Evolutionary conservation across 1,284 basidiomycete species (phyloP).

Genomic region (Trichosporon ovoides): DNA sequence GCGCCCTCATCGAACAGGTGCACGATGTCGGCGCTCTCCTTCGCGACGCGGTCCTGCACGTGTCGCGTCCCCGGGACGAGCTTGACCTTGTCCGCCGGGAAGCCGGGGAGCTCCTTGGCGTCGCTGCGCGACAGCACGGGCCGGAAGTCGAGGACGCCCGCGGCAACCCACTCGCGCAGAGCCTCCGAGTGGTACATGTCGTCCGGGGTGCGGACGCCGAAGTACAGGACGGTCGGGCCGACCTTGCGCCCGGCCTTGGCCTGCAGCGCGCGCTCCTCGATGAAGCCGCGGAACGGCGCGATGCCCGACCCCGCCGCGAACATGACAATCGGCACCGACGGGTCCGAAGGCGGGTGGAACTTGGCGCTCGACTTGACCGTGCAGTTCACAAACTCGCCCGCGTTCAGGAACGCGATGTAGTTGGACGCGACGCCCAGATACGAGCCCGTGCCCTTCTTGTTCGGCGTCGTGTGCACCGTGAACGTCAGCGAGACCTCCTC

Average conservation of each 20-base stretch:
- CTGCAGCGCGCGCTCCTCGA: conserved; percentile 56
- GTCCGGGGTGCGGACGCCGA: conserved; percentile 52
- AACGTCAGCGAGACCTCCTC: conserved; percentile 53
- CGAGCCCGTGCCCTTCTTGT: conserved; percentile 33
- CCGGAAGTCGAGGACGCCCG: conserved; percentile 54
- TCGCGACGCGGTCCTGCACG: conserved; percentile 51
- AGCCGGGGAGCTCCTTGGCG: neutral
- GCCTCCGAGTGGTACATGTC: conserved; percentile 54
- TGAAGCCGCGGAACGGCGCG: conserved; percentile 57
- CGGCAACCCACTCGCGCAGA: conserved; percentile 51
- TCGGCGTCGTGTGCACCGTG: conserved; percentile 50
- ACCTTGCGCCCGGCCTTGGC: conserved; percentile 52
- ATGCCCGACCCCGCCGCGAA: conserved; percentile 55
- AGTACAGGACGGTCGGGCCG: conserved; percentile 53
- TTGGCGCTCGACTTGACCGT: conserved; percentile 51
- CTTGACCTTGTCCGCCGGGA: conserved; percentile 2
- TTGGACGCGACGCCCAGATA: conserved; percentile 55
- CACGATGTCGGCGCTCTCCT: conserved; percentile 49
- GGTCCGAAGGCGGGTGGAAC: conserved; percentile 55
- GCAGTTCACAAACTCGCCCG: conserved; percentile 53
- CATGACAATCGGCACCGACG: conserved; percentile 52
- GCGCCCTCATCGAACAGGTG: conserved; percentile 48
- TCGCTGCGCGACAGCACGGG: conserved; percentile 52
- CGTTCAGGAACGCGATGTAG: conserved; percentile 51
- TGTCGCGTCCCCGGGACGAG: conserved; percentile 6